Conservation (phyloP, 2,329 filamentous ascomycete species). For the Beauveria pseudobassiana region DNA sequence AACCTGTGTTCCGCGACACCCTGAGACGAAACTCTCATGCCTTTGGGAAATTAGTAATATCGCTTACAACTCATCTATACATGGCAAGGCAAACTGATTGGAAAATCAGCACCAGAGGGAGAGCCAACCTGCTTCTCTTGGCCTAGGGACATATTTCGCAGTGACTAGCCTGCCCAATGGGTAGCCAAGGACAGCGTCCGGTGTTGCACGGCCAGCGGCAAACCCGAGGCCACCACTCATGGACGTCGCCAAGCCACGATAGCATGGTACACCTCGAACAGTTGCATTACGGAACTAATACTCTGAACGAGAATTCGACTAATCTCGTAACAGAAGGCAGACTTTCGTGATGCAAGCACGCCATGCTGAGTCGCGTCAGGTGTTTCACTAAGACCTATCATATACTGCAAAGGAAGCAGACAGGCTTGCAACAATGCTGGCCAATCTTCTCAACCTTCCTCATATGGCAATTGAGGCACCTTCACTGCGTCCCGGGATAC, state of each 20-base stretch:
- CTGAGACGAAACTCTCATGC: too few species aligned
- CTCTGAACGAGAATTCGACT: background rate
- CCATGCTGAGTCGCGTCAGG: background rate
- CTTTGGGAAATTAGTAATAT: background rate
- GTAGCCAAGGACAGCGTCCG: background rate
- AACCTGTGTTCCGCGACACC: background rate
- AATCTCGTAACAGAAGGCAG: conserved; percentile 2
- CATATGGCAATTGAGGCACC: background rate
- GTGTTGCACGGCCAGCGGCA: background rate
- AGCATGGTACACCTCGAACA: background rate
- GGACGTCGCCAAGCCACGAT: background rate
- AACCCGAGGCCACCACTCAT: background rate
- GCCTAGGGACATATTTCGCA: background rate
- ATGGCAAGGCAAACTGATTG: background rate
- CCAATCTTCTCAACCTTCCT: background rate
- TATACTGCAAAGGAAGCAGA: background rate
- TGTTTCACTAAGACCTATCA: background rate
- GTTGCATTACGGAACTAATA: background rate
- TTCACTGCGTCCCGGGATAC: background rate
- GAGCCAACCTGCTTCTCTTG: conserved; percentile 1
- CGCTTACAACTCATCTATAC: background rate
- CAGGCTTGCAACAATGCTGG: background rate
- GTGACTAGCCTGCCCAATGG: background rate
- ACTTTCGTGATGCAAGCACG: background rate
- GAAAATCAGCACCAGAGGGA: background rate